Percentiles rank a stretch among this genome's conserved stretches.
Conservation (phyloP, 2,329 filamentous ascomycete species). For the Trichoderma sp. region DNA sequence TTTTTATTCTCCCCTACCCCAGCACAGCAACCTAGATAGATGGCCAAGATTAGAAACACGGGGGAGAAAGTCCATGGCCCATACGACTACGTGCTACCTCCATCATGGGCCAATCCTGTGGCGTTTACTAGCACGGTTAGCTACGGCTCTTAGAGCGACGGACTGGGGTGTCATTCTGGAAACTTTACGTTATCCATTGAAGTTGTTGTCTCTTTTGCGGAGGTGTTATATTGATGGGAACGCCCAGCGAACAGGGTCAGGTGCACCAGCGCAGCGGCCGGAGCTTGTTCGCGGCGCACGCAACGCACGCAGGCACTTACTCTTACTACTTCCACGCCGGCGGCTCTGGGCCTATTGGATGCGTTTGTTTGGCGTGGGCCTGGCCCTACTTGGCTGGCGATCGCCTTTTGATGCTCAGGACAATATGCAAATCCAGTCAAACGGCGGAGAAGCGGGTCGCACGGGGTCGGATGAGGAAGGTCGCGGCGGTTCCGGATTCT, state of each 20-base stretch:
- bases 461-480: conserved; percentile 19
- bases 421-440: background rate
- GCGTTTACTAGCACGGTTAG: conserved; percentile 17
- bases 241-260: conserved; percentile 9
- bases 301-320: background rate
- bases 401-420: background rate
- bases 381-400: background rate
- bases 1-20: background rate
- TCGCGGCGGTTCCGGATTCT: conserved; percentile 2
- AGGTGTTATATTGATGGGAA: background rate
- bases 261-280: conserved; percentile 12
- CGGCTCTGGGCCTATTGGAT: background rate
- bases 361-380: background rate
- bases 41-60: conserved; percentile 12
- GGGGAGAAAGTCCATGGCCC: background rate
- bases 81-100: background rate
- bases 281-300: background rate
- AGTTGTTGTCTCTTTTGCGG: background rate
- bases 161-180: background rate
- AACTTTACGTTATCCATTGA: conserved; percentile 2
- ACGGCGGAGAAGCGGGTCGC: conserved; percentile 14
- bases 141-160: conserved; percentile 1
- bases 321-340: background rate
- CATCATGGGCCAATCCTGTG: background rate
- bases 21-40: background rate